Evolutionary conservation across 1,139 yeast species (phyloP), one percentile per base, ranked within the genome.

Genomic region (Tardiomyces digboiensis): DNA sequence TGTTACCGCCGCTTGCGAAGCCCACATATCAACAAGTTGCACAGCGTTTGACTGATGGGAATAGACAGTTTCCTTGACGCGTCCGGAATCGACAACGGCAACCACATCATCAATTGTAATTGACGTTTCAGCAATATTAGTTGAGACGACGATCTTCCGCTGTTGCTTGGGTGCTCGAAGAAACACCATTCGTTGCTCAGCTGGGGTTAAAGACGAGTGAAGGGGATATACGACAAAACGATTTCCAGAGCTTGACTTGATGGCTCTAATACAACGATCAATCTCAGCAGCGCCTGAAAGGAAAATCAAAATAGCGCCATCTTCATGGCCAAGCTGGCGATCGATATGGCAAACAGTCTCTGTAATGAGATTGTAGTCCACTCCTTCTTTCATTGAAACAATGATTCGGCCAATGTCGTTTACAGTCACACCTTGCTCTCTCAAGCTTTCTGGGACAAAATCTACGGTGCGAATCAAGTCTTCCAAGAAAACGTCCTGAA

Each of bases 41-140:
- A 94, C 81, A 2, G 88, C 74, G 52, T 84, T 82, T 14, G 79
- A 69, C 36, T 66, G 69, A 0, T 86, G 57, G 55, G 86, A 91
- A 57, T 79, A 91, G 38, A 75, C 74, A 57, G 86, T 76, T 16
- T 80, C 78, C 57, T 91, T 91, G 2, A 86, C 89, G 44, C 89
- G 70, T 2, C 97, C 98, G 1, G 86, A 70, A 59, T 91, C 97
- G 38, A 91, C 76, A 1, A 91, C 97, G 0, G 80, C 95, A 18
- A 88, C 95, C 64, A 93, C 86, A 64, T 91, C 97, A 10, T 96
- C 88, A 46, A 91, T 91, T 1, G 95, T 86, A 49, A 86, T 85
- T 22, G 95, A 86, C 0, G 94, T 84, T 61, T 84, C 94, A 0
- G 95, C 85, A 53, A 75, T 57, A 66, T 77, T 91, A 0, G 98